Base-by-base conservation (phyloP, 1,139 yeast species). In the Candida labiduridarum region DNA sequence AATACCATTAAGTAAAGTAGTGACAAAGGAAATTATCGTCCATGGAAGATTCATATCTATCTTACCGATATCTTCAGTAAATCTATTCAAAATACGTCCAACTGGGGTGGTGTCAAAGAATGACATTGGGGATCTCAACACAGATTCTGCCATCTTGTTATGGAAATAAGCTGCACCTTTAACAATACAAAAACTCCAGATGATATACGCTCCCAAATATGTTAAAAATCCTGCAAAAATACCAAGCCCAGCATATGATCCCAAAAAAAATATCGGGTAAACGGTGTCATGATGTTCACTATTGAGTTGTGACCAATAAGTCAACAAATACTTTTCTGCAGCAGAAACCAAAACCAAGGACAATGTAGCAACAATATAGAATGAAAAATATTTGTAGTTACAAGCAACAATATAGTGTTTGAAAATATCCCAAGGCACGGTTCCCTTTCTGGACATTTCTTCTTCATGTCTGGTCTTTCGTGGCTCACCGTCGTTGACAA, bases 101-200 rank as follows among this genome's bases (percentile, higher is more conserved):
- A 68, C 60, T n/a, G 79, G 79, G 0, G 78, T 73, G 12, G 78
- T 73, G 52, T 74, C 79, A 52, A 73, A 74, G 54, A 72, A 73
- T 2, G 74, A 67, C 79, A 74, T 74, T 38, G 79, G 79, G 1
- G 77, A 65, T 50, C 74, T 63, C 50, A 72, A 63, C 1, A 74
- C 69, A 14, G 68, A 57, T 41, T 57, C 53, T 3, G 76, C 74
- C 76, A 73, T 69, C 27, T 62, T 65, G 49, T 71, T 73, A 53
- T 74, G 79, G 59, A 72, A 70, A 49, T 60, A 60, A 35, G 51
- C 64, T n/a, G 76, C 65, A 9, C 73, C 75, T 45, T 59, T 62
- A 30, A 72, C 61, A 22, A 67, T 65, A 51, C 73, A 65, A 48
- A 56, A 67, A 2, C 67, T 62, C 71, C 74, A 69, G n/a, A 73